phyloP scores from a whole-genome alignment of 1,284 basidiomycete genomes.

The Lignosus rhinocerotis region DNA sequence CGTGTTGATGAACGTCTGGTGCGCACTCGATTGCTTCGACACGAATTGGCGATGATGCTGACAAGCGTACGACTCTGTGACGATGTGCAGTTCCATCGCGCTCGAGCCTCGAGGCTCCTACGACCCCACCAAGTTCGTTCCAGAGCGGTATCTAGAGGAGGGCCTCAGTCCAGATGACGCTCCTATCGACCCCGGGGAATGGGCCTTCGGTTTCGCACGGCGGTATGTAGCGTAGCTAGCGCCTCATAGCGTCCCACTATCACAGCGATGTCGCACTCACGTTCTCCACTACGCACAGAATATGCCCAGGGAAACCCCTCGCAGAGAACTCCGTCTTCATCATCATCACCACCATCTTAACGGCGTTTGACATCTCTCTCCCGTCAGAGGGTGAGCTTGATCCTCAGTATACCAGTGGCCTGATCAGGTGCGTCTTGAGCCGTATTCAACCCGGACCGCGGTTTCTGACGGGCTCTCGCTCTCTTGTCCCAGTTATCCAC shows the following conservation, averaged over 20 bases:
- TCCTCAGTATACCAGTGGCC: constrained; percentile 10
- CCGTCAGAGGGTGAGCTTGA: constrained; percentile 9
- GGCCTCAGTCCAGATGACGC: constrained; percentile 1
- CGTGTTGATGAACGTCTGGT: constrained; percentile 24
- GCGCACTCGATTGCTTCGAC: background rate
- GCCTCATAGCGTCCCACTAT: background rate
- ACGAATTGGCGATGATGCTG: background rate
- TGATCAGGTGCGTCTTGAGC: constrained; percentile 17
- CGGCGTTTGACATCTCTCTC: constrained; percentile 25
- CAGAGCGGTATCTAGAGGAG: constrained; percentile 27
- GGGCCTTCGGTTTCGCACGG: constrained; percentile 26
- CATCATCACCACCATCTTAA: constrained; percentile 23
- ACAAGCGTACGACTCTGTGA: background rate
- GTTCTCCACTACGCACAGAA: constrained; percentile 7
- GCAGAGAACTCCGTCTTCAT: constrained; percentile 30
- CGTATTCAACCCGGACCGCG: too few relatives aligned
- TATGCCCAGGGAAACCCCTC: constrained; percentile 29
- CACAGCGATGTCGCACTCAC: background rate
- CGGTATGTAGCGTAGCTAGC: background rate
- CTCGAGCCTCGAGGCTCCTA: constrained; percentile 23
- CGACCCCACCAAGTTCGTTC: constrained; percentile 28
- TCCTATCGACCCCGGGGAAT: constrained; percentile 13
- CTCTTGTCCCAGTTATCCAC: constrained; percentile 11
- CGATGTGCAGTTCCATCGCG: constrained; percentile 24
- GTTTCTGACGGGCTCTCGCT: background rate